Base-by-base conservation (phyloP, 139 green algal species). In the Nannochloris sp. region DNA sequence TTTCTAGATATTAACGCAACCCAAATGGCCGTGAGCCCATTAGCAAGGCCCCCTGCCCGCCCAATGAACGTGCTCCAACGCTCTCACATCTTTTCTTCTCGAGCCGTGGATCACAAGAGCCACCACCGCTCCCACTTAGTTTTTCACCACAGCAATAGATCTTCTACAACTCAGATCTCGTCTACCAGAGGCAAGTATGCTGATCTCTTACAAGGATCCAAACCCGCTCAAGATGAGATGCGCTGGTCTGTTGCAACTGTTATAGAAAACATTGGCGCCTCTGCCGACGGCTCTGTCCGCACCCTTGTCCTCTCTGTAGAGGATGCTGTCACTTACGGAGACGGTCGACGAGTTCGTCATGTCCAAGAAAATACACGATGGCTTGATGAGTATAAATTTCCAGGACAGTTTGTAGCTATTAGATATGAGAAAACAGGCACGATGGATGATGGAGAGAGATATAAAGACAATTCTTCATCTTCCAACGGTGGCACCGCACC, bases 321-420 rank as follows among this genome's bases (percentile, higher is more conserved):
- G 24, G 77, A 83, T 37, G 39, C 54, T 1, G 78, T 86, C 6
- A 69, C 74, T 29, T 84, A 79, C 54, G 53, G 89, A 54, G 84
- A 93, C 57, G 81, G 85, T 14, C 64, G 79, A 23, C 79, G 81
- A 47, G 61, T 88, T n/a, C 67, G 79, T 38, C 70, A 78, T 1
- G 72, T 84, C 23, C 71, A 83, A 23, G 70, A 82, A 25, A 56
- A 36, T 1, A 36, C 67, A 0, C 58, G 84, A 13, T 92, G 86
- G 86, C 78, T 90, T 6, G 84, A 92, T 29, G 74, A 70, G 19
- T 91, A 91, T 69, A 19, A 19, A 30, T 14, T 67, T 7, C 39
- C 54, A 39, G 77, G 81, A 2, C 77, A 84, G 62, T 75, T 78
- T 54, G 74, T 83, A 8, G 72, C 59, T 14, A 24, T 81, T 24